A percentile compares a stretch with the other conserved stretches of the same genome.
phyloP scores from a whole-genome alignment of 495 filamentous ascomycete genomes.

The Penicillium longicatenatum region DNA sequence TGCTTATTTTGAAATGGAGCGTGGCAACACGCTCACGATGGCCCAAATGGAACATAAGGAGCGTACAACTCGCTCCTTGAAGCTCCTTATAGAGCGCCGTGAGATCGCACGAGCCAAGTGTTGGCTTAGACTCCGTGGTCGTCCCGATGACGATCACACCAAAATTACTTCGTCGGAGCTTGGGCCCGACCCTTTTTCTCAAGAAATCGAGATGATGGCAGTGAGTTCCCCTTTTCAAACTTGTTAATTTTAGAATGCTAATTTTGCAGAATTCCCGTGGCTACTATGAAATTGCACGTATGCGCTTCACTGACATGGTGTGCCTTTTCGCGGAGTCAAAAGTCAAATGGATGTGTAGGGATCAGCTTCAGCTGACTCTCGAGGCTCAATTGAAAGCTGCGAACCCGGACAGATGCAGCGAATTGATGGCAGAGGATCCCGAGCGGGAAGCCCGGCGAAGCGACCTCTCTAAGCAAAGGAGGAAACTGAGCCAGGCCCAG shows the following conservation, averaged over 20 bases:
- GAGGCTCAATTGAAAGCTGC: conserved; percentile 34
- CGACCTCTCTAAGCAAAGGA: conserved; percentile 41
- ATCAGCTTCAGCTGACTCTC: conserved; percentile 38
- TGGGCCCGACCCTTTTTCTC: conserved; percentile 41
- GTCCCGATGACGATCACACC: conserved; percentile 8
- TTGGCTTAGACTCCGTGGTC: conserved; percentile 17
- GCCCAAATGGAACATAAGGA: conserved; percentile 25
- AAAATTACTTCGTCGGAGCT: conserved; percentile 34
- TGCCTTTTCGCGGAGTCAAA: conserved; percentile 49
- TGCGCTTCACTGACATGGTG: conserved; percentile 50
- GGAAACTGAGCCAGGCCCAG: conserved; percentile 48
- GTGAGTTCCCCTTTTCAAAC: conserved; percentile 28
- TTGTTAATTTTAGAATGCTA: conserved; percentile 1
- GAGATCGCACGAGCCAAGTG: conserved; percentile 12
- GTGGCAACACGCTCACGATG: conserved; percentile 39
- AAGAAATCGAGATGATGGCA: conserved; percentile 55
- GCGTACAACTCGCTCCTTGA: conserved; percentile 10
- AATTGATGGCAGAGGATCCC: conserved; percentile 51
- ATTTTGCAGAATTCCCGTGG: conserved; percentile 40
- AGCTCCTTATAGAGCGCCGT: conserved; percentile 9
- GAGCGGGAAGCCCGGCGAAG: conserved; percentile 42
- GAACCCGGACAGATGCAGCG: conserved; percentile 22
- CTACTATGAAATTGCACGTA: conserved; percentile 57
- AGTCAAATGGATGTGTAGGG: conserved; percentile 46
- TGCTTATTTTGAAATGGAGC: conserved; percentile 33